These are phyloP conservation scores for Leccinum arenicola DNA, from an alignment of 768 basidiomycete genomes.

Conservation along the genomic window DNA sequence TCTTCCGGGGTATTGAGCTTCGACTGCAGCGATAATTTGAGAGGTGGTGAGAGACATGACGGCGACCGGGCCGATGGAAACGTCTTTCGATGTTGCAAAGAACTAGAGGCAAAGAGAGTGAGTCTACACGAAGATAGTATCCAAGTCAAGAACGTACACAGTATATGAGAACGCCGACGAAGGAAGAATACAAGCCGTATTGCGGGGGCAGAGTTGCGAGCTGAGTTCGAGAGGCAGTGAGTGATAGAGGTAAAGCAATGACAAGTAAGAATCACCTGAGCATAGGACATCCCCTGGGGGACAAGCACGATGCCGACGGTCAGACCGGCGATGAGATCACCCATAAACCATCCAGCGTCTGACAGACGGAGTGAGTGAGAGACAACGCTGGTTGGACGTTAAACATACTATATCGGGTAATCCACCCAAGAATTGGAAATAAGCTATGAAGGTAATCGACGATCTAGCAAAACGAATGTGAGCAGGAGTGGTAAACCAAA, in stretches of 20 bases:
- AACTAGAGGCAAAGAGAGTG: slow-evolving; percentile 44
- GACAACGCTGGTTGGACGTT: background rate
- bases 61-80: slow-evolving; percentile 87
- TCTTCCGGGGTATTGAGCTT: slow-evolving; percentile 47
- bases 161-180: slow-evolving; percentile 83
- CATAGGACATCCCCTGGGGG: slow-evolving; percentile 92
- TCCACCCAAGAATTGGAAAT: slow-evolving; percentile 87
- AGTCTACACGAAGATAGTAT: background rate
- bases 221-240: slow-evolving; percentile 35
- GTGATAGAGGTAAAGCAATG: background rate
- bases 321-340: slow-evolving; percentile 86
- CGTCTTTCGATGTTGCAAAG: slow-evolving; percentile 90
- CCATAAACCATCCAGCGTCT: slow-evolving; percentile 79
- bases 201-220: slow-evolving; percentile 80
- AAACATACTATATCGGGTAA: slow-evolving; percentile 76
- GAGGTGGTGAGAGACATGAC: slow-evolving; percentile 93
- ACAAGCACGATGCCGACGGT: slow-evolving; percentile 96
- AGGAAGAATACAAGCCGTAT: slow-evolving; percentile 93
- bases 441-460: slow-evolving; percentile 64
- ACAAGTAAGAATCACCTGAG: slow-evolving; percentile 44
- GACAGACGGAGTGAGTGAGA: background rate
- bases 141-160: slow-evolving; percentile 50
- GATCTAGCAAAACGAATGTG: slow-evolving; percentile 38
- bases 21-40: slow-evolving; percentile 71
- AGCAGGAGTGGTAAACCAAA: background rate